Base-by-base conservation (phyloP, 2,329 filamentous ascomycete genomes). In the Exophiala sideris region DNA sequence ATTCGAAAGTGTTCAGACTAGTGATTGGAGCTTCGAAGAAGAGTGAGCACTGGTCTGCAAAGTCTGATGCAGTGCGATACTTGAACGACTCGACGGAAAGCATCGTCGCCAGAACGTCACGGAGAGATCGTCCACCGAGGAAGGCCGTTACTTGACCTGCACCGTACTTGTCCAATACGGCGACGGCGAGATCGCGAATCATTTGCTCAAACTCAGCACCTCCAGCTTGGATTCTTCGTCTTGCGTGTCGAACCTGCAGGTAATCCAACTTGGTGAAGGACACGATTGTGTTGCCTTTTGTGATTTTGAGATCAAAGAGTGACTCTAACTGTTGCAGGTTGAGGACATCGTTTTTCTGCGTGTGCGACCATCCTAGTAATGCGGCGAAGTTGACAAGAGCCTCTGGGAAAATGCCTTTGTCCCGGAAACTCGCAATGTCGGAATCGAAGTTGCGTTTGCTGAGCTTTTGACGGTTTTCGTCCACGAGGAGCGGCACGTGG, bases 231-330 rank as follows among this genome's bases (percentile, higher is more conserved):
- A 77, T 76, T 48, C 74, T 75, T 5, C 72, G 71, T 36, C 75
- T 71, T n/a, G 79, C 79, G 66, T 92, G 89, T 44, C 82, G 79
- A 62, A 81, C 83, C 66, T 96, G 89, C 45, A 97, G 80, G 68
- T 85, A 89, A 63, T 83, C 80, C 12, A 97, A 79, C 67, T 97
- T 99, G 45, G 85, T 83, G 47, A 86, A 81, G 16, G 87, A 84
- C 14, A 96, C 89, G 11, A 87, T 86, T 5, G 91, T 89, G 68
- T 96, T 91, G 8, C 92, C 92, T 64, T 87, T 89, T 2, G 91
- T 97, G 72, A 96, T 95, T 66, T 90, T 91, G 61, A 95, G 79
- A 42, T 85, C 84, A 67, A 96, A 92, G 54, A 84, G 83, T 14
- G 85, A 69, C 41, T 89, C 79, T 49, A 99, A 80, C 8, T 90